Base-by-base conservation (phyloP, 345 rosid genomes). In the Geranium rotundifolium region DNA sequence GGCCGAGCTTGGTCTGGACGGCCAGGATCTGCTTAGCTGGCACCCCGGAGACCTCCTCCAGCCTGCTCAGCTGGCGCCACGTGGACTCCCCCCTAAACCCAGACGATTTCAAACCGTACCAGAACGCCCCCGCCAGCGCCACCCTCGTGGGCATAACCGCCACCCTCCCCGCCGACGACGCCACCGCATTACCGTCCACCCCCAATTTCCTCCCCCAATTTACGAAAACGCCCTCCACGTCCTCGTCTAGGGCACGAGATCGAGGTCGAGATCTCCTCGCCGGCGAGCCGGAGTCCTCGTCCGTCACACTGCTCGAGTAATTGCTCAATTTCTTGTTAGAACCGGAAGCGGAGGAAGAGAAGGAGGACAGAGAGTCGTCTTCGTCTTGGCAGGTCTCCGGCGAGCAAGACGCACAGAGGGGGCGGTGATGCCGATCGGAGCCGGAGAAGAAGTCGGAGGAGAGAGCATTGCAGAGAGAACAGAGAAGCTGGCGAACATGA, bases 61-160 rank as follows among this genome's bases (percentile, higher is more conserved):
- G 63, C 58, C 66, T 65, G 55, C 66, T 65, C 18, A 69, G 19
- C 62, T 63, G 65, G 62, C 23, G 62, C 19, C 63, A 18, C 73
- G 19, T 69, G 67, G 30, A 59, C 2, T 12, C 41, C 67, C 31
- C 19, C n/a, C 46, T 6, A 4, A 59, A 29, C 2, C 37, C 5
- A 9, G 50, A 60, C 41, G 52, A 54, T 66, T 9, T 65, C 54
- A 73, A 52, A 5, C 71, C 73, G 56, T 65, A 65, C 77, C 77
- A 73, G 66, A 73, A 73, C 71, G 77, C 69, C 37, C 65, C 73
- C 18, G 77, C 73, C 1, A 73, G 65, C 6, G 65, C 16, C 64
- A 69, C 59, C 9, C 34, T 52, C 8, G 5, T 61, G 10, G 63
- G 63, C 14, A 60, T 29, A 14, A 30, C 46, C 61, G 31, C 50